Percentiles rank a stretch among this genome's conserved stretches.
These are phyloP conservation scores for Suillus plorans DNA, from an alignment of 768 basidiomycete genomes.

Conservation along the genomic window DNA sequence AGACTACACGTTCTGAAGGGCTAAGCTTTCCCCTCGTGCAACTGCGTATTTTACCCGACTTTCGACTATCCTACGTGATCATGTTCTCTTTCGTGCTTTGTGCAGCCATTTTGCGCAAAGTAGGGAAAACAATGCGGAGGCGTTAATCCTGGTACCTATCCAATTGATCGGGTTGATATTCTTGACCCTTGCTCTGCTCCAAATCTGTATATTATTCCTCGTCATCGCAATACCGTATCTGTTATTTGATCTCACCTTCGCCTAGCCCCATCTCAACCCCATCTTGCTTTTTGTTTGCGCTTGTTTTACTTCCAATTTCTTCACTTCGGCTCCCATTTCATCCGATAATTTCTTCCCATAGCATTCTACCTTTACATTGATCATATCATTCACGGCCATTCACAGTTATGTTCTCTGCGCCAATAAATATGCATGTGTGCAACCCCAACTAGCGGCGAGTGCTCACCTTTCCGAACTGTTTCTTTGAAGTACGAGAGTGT, in stretches of 20 bases:
- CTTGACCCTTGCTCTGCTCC: not conserved
- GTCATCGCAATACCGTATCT: not conserved
- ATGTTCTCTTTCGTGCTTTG: constrained; percentile 29
- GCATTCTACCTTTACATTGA: not conserved
- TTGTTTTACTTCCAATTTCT: not conserved
- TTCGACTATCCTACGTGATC: constrained; percentile 24
- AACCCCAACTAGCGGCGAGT: not conserved
- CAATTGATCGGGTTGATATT: not conserved
- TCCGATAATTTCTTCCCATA: not conserved
- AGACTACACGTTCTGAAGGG: not conserved
- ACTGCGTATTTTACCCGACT: constrained; percentile 4
- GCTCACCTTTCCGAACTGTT: not conserved
- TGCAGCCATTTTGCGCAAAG: constrained; percentile 24
- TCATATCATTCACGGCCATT: not conserved
- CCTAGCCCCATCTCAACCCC: too few species aligned
- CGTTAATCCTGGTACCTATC: constrained; percentile 15
- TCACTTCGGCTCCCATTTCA: not conserved
- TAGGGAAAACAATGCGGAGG: constrained; percentile 23
- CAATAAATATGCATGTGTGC: not conserved
- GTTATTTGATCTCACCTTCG: not conserved
- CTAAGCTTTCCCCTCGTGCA: constrained; percentile 8
- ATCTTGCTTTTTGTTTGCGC: not conserved
- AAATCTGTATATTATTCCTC: not conserved
- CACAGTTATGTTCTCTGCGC: not conserved
- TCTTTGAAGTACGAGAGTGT: not conserved